These are phyloP conservation scores for Naganishia sp. DNA, from an alignment of 1,284 basidiomycete species.

Conservation along the genomic window DNA sequence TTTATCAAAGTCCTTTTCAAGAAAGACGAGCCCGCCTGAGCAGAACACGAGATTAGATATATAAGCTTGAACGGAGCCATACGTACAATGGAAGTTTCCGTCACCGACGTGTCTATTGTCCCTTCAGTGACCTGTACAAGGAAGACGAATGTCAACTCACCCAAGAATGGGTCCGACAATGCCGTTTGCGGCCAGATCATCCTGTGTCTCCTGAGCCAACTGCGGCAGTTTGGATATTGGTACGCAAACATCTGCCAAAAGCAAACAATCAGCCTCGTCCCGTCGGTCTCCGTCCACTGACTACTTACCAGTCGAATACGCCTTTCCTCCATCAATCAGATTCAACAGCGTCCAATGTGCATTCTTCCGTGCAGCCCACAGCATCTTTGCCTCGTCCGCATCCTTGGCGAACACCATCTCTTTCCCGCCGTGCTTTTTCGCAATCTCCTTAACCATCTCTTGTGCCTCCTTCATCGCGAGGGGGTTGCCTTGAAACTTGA, in stretches of 20 bases:
- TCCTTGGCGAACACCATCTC: conserved; percentile 69
- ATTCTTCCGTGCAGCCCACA: conserved; percentile 87
- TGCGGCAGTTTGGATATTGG: conserved; percentile 76
- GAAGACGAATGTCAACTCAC: conserved; percentile 34
- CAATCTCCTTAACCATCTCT: conserved; percentile 62
- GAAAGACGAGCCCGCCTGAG: conserved; percentile 33
- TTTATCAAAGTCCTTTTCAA: conserved; percentile 44
- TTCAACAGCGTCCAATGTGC: conserved; percentile 72
- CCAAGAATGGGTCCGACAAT: conserved; percentile 60
- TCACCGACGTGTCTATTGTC: conserved; percentile 75
- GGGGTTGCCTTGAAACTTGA: conserved; percentile 79
- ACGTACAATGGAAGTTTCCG: conserved; percentile 59
- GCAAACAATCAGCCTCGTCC: conserved; percentile 4
- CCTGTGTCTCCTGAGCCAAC: conserved; percentile 72
- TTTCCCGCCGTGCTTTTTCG: conserved; percentile 66
- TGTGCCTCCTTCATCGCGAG: conserved; percentile 67
- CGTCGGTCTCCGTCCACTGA: conserved; percentile 16
- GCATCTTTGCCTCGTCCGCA: conserved; percentile 68
- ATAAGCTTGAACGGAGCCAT: not conserved
- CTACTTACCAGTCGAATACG: conserved; percentile 76
- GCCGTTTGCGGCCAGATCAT: conserved; percentile 65
- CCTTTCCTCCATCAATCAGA: conserved; percentile 64
- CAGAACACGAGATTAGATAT: not conserved
- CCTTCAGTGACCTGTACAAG: not conserved
- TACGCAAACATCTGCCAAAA: conserved; percentile 56